Percentiles rank a stretch among this genome's conserved stretches.
Evolutionary conservation across 1,284 basidiomycete genomes (phyloP).

Genomic region (Cryptococcus deneoformans): DNA sequence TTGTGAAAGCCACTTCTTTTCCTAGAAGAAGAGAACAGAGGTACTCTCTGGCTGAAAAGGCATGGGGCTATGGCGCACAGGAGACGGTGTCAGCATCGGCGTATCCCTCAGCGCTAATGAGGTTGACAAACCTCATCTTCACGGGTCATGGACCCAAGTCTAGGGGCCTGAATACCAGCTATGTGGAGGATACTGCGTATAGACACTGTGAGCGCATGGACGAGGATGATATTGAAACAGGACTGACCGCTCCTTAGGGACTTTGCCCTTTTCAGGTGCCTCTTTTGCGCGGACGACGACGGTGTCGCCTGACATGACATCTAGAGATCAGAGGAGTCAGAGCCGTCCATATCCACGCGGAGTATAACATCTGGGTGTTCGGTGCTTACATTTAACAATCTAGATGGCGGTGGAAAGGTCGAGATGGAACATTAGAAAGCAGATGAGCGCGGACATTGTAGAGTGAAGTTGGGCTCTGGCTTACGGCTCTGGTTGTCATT

Average conservation of each 20-base stretch:
- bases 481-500: no score
- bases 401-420: no score
- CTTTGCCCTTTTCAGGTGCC: conserved; percentile 72
- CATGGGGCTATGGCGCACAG: conserved; percentile 63
- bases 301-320: conserved; percentile 84
- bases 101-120: background rate
- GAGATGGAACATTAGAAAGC: no score
- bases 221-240: background rate
- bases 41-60: conserved; percentile 91
- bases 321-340: conserved; percentile 48
- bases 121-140: conserved; percentile 72
- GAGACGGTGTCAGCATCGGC: background rate
- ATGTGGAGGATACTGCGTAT: conserved; percentile 71
- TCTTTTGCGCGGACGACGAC: conserved; percentile 70
- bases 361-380: no score
- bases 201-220: background rate
- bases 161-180: conserved; percentile 75
- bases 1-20: conserved; percentile 61
- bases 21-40: conserved; percentile 80
- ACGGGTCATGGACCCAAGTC: conserved; percentile 71
- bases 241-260: conserved; percentile 77
- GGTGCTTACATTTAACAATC: no score
- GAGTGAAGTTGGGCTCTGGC: no score
- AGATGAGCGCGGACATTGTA: no score
- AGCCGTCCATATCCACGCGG: no score